Conservation (phyloP, 805 yeast genomes). For the Metschnikowia santaceciliae region DNA sequence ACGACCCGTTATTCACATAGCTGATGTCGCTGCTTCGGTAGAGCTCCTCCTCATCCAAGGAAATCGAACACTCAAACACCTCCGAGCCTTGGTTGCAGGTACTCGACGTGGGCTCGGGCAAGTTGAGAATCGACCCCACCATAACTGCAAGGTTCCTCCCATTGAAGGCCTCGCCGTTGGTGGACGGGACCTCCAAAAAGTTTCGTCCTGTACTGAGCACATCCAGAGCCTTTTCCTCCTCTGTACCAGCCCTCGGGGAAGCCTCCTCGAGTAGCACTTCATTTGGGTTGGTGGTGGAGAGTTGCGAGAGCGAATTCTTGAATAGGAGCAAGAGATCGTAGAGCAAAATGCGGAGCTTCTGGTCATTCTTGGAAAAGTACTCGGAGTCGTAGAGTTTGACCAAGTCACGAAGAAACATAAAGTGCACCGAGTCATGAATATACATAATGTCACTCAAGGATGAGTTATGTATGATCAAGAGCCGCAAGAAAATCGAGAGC, state of each 20-base stretch:
- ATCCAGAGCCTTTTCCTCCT: not conserved
- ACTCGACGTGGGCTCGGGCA: slow-evolving; percentile 28
- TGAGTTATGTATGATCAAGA: slow-evolving; percentile 54
- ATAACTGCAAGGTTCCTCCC: slow-evolving; percentile 2
- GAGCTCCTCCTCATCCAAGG: slow-evolving; percentile 32
- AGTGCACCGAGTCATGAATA: slow-evolving; percentile 38
- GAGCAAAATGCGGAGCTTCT: slow-evolving; percentile 50
- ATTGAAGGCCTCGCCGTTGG: not conserved
- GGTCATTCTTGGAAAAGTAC: slow-evolving; percentile 33
- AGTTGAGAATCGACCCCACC: slow-evolving; percentile 22
- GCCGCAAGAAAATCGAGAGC: slow-evolving; percentile 48
- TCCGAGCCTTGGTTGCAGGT: slow-evolving; percentile 17
- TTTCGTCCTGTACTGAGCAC: not conserved
- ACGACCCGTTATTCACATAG: slow-evolving; percentile 25
- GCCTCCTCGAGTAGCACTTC: slow-evolving; percentile 11
- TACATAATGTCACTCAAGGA: slow-evolving; percentile 44
- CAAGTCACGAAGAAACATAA: slow-evolving; percentile 46
- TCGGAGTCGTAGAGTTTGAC: slow-evolving; percentile 43
- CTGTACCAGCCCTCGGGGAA: not conserved
- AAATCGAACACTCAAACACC: slow-evolving; percentile 7
- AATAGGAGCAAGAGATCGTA: slow-evolving; percentile 57
- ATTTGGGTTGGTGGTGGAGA: slow-evolving; percentile 3
- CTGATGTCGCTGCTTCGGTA: slow-evolving; percentile 30
- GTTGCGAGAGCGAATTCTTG: slow-evolving; percentile 35
- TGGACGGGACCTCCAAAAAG: slow-evolving; percentile 1